Base-by-base conservation (phyloP, 345 rosid genomes). In the Populus davidiana region DNA sequence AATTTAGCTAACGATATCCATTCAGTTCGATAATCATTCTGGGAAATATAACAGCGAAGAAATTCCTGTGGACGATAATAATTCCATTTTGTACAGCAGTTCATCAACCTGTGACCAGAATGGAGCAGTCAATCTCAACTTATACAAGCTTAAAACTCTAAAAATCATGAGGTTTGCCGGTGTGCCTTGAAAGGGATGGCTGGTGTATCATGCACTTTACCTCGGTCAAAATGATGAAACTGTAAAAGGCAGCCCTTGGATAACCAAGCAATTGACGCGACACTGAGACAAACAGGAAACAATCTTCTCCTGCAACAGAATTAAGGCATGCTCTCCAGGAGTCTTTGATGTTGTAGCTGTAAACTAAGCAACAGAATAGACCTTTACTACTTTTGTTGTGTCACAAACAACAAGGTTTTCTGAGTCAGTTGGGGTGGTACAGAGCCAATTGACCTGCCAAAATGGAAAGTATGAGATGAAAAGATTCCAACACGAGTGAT, bases 381-480 rank as follows among this genome's bases (percentile, higher is more conserved):
- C 96, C 85, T 93, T 95, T 8, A 95, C 91, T 6, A 95, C 90
- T 84, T 89, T 93, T 10, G 96, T 87, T 61, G 99, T 95, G 86
- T 95, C 99, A 67, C 99, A 95, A 31, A 93, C 86, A 56, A 95
- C 80, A 25, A 95, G 92, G 83, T 95, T 95, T 73, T 95, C 97
- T 17, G 98, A 89, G 47, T 83, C 93, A 33, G 84, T 59, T 16
- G 93, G 91, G 67, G 90, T 84, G 20, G 98, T 93, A 82, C 99
- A 95, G n/a, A 95, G 89, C 96, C 97, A 93, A 85, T 95, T 93
- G 71, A 95, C 94, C 98, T 95, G 91, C 79, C 84, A 71, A 62
- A 33, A 68, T 23, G 38, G 43, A 33, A 73, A 47, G 67, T 65
- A 20, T 25, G 66, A 65, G 33, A 49, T 3, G 65, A 79, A 70